Evolutionary conservation across 331 rosid species (phyloP).

Genomic region (Cucumis variabilis): DNA sequence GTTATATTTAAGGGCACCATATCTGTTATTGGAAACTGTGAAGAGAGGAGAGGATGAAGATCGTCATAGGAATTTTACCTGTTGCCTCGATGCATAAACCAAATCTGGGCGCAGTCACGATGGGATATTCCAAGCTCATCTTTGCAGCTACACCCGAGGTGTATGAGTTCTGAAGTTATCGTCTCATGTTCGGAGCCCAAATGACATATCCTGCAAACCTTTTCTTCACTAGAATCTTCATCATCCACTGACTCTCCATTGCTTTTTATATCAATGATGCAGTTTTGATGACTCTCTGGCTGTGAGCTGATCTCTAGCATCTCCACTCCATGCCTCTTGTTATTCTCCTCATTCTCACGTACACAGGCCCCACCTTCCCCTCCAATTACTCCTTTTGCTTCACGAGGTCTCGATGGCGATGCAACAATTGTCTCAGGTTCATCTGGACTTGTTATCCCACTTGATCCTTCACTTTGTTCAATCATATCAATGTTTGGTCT

Average conservation of each 20-base stretch:
- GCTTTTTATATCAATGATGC: conserved; percentile 24
- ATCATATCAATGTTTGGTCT: background rate
- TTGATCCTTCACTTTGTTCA: background rate
- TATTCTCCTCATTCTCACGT: conserved; percentile 7
- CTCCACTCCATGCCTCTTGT: conserved; percentile 16
- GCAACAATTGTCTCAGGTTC: background rate
- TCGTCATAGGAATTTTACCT: conserved; percentile 6
- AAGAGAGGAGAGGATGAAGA: background rate
- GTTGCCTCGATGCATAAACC: conserved; percentile 30
- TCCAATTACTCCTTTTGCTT: background rate
- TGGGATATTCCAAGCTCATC: conserved; percentile 35
- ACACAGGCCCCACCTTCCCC: background rate
- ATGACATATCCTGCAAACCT: conserved; percentile 39
- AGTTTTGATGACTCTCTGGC: conserved; percentile 7
- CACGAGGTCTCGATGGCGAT: background rate
- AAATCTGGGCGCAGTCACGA: conserved; percentile 32
- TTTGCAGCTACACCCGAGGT: conserved; percentile 36
- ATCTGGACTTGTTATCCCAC: background rate
- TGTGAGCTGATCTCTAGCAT: conserved; percentile 11
- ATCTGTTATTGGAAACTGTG: background rate
- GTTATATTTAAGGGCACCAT: background rate
- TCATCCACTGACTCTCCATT: background rate
- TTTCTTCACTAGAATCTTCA: conserved; percentile 24
- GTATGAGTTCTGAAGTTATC: conserved; percentile 17
- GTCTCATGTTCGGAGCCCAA: conserved; percentile 11